Evolutionary conservation across 345 rosid species (phyloP).

Genomic region (Pistacia atlantica): DNA sequence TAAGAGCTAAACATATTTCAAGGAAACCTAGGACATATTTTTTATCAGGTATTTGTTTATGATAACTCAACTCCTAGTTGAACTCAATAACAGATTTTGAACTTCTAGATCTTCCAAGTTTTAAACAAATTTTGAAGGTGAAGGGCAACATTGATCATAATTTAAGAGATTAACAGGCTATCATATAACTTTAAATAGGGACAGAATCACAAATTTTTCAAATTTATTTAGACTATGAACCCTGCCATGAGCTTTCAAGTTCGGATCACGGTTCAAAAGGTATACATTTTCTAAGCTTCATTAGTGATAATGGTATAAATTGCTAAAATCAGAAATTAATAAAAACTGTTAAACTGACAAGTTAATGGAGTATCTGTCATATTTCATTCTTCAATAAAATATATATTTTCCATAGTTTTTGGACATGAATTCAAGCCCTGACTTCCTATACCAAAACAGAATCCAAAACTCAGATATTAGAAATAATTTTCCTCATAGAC

Average conservation of each 20-base stretch:
- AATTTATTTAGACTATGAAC: neutral
- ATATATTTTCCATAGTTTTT: neutral
- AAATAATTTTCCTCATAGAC: neutral
- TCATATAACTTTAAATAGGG: neutral
- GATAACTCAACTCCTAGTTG: neutral
- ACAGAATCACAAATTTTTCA: neutral
- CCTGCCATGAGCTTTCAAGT: neutral
- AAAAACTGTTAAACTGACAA: neutral
- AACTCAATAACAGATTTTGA: neutral
- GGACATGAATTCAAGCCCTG: neutral
- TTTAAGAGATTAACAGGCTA: neutral
- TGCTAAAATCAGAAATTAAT: no score
- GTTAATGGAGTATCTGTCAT: neutral
- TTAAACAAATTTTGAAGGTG: neutral
- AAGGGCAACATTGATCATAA: neutral
- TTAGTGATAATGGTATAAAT: no score
- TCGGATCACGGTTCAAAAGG: neutral
- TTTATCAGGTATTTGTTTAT: neutral
- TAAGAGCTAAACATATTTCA: constrained; percentile 6
- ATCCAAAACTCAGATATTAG: neutral
- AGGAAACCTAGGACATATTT: neutral
- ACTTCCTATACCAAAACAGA: neutral
- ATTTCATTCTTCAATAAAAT: neutral
- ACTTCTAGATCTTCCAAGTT: neutral
- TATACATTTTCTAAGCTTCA: neutral